Percentiles rank a stretch among this genome's conserved stretches.
These are phyloP conservation scores for Phytopythium boreale DNA, from an alignment of 352 stramenopile species.

Conservation along the genomic window DNA sequence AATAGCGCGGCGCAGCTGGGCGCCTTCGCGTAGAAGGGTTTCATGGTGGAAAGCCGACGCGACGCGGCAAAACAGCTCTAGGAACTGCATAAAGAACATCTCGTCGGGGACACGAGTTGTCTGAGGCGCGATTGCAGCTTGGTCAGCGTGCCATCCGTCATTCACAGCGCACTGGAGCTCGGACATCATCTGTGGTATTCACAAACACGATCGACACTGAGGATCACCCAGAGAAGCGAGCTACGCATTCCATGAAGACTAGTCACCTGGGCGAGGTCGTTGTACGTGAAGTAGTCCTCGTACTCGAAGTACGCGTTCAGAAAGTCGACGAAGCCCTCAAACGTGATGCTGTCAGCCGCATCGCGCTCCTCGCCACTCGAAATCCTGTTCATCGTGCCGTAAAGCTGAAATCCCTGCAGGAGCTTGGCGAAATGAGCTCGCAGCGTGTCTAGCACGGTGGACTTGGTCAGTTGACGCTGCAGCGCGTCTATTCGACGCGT, in stretches of 20 bases:
- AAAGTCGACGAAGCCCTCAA: conserved; percentile 76
- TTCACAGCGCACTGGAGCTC: conserved; percentile 14
- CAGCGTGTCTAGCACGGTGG: conserved; percentile 45
- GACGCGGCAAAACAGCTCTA: conserved; percentile 64
- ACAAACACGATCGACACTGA: background rate
- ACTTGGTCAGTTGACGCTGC: conserved; percentile 43
- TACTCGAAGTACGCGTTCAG: conserved; percentile 80
- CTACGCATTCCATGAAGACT: background rate
- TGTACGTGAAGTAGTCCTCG: conserved; percentile 62
- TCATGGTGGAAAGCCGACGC: conserved; percentile 49
- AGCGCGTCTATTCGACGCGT: conserved; percentile 35
- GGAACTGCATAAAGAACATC: conserved; percentile 56
- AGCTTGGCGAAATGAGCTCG: conserved; percentile 38
- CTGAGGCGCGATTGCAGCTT: background rate
- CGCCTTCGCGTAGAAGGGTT: conserved; percentile 40
- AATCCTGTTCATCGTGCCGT: conserved; percentile 30
- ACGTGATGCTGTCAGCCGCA: conserved; percentile 36
- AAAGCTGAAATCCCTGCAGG: conserved; percentile 61
- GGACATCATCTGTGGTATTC: conserved; percentile 10
- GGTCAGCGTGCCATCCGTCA: conserved; percentile 1
- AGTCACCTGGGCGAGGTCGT: conserved; percentile 25
- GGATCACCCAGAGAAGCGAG: background rate
- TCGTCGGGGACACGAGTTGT: background rate
- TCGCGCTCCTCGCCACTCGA: conserved; percentile 11
- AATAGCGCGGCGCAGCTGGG: conserved; percentile 45